phyloP scores from a whole-genome alignment of 257 asterid species.

The Datura wrightii region DNA sequence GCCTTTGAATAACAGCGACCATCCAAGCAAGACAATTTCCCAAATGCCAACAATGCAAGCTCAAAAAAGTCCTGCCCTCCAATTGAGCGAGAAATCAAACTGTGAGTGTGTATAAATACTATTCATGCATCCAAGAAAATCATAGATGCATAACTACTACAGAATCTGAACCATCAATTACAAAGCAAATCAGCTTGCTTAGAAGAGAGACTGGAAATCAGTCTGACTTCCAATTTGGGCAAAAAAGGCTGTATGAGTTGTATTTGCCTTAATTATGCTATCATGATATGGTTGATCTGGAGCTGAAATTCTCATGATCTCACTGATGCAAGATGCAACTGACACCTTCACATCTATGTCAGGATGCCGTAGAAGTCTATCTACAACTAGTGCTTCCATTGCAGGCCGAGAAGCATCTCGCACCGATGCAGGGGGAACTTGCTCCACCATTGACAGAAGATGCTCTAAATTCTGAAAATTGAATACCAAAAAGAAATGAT shows the following conservation, averaged over 20 bases:
- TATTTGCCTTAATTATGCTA: slow-evolving; percentile 31
- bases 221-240: neutral
- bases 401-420: slow-evolving; percentile 32
- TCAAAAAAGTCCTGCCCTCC: slow-evolving; percentile 32
- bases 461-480: slow-evolving; percentile 34
- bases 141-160: neutral
- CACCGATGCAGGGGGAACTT: slow-evolving; percentile 27
- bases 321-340: slow-evolving; percentile 41
- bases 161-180: neutral
- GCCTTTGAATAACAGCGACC: slow-evolving; percentile 35
- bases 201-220: neutral
- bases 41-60: slow-evolving; percentile 28
- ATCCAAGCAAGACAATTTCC: slow-evolving; percentile 17
- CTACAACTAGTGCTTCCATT: slow-evolving; percentile 36
- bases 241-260: neutral
- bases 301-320: slow-evolving; percentile 42
- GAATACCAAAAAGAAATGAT: neutral
- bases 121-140: neutral
- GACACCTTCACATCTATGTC: slow-evolving; percentile 39
- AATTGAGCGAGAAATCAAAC: slow-evolving; percentile 2
- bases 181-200: neutral
- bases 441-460: slow-evolving; percentile 33
- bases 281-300: slow-evolving; percentile 38
- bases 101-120: neutral
- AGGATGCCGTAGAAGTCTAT: slow-evolving; percentile 35